Evolutionary conservation across 164 flowering plant species (phyloP).

Genomic region (Brasenia schreberi): DNA sequence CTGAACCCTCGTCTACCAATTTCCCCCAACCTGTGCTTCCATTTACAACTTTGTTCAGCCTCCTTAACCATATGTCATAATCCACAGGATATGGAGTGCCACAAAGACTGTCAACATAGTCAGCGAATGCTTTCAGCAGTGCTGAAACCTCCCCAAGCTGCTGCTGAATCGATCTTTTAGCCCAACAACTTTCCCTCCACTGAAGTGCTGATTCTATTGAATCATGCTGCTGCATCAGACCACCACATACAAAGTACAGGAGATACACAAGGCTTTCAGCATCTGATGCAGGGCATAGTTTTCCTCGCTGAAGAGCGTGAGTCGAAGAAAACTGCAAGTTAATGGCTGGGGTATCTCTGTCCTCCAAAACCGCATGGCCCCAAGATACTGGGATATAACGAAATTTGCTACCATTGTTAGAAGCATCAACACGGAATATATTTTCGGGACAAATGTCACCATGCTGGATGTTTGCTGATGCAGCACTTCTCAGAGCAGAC

Average conservation of each 20-base stretch:
- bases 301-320: constrained; percentile 75
- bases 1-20: constrained; percentile 18
- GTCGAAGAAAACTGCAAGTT: constrained; percentile 74
- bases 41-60: constrained; percentile 44
- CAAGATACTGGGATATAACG: constrained; percentile 34
- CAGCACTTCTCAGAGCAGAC: constrained; percentile 50
- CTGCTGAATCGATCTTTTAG: constrained; percentile 55
- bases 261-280: constrained; percentile 74
- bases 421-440: constrained; percentile 29
- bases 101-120: constrained; percentile 77
- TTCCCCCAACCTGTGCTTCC: constrained; percentile 37
- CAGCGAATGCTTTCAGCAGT: constrained; percentile 72
- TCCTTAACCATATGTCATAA: constrained; percentile 64
- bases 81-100: constrained; percentile 82
- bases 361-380: constrained; percentile 85
- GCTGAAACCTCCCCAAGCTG: constrained; percentile 76
- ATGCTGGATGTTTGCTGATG: constrained; percentile 48
- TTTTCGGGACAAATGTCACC: constrained; percentile 85
- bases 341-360: constrained; percentile 65
- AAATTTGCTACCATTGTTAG: neutral
- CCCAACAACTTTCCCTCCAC: constrained; percentile 76
- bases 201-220: constrained; percentile 73
- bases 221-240: constrained; percentile 47
- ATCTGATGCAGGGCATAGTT: constrained; percentile 71
- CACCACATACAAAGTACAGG: constrained; percentile 50